phyloP scores from a whole-genome alignment of 805 yeast genomes.

The Candida succiphila region DNA sequence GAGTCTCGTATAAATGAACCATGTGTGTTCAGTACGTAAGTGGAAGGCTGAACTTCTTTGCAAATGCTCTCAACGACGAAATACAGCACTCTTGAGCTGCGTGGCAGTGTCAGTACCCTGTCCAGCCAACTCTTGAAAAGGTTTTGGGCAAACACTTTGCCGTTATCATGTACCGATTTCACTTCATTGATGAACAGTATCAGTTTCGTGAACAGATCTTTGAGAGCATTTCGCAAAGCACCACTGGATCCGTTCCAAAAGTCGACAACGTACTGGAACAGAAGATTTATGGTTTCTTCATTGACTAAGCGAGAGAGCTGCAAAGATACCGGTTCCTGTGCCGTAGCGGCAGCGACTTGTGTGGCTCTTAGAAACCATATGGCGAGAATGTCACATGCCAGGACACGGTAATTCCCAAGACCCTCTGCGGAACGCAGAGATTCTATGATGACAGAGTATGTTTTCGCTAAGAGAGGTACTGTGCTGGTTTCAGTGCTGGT shows the following conservation, averaged over 20 bases:
- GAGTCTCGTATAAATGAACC: constrained; percentile 39
- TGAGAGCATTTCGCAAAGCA: constrained; percentile 60
- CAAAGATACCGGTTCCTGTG: background rate
- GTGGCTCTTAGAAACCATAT: constrained; percentile 53
- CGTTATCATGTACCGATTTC: constrained; percentile 5
- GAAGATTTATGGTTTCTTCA: constrained; percentile 14
- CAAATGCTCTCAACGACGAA: constrained; percentile 48
- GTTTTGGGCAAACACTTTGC: constrained; percentile 7
- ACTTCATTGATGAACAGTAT: constrained; percentile 27
- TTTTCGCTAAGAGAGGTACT: background rate
- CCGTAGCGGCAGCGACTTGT: constrained; percentile 22
- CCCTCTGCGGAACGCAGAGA: constrained; percentile 25
- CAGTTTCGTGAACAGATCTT: constrained; percentile 48
- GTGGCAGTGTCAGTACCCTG: constrained; percentile 31
- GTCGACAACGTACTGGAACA: constrained; percentile 50
- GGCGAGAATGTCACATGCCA: constrained; percentile 49
- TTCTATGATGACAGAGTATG: constrained; percentile 11
- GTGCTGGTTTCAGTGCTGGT: background rate
- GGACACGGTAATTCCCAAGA: constrained; percentile 26
- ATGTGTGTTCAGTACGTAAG: constrained; percentile 28
- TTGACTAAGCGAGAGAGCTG: constrained; percentile 4
- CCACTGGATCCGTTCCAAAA: constrained; percentile 66
- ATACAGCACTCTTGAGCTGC: constrained; percentile 50
- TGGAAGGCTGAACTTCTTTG: constrained; percentile 32
- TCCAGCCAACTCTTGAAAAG: constrained; percentile 36